phyloP scores from a whole-genome alignment of 768 basidiomycete genomes.

The Filobasidium wieringae region DNA sequence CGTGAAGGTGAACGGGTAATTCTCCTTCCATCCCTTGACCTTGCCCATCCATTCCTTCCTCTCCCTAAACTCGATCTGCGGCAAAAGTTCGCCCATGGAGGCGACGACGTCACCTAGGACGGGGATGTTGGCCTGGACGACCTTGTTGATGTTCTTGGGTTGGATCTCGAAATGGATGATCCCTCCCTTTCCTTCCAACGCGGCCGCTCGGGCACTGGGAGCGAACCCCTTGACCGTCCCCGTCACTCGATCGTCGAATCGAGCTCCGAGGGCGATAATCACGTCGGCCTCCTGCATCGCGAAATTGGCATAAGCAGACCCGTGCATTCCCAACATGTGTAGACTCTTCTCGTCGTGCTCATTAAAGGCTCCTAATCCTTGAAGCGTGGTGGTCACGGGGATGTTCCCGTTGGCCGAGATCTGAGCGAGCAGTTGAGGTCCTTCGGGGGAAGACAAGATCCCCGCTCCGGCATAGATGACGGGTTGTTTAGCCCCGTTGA shows the following conservation, averaged over 20 bases:
- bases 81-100: constrained; percentile 70
- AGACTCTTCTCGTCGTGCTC: constrained; percentile 73
- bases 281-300: constrained; percentile 97
- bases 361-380: constrained; percentile 90
- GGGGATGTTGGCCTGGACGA: constrained; percentile 85
- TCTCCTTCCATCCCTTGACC: constrained; percentile 70
- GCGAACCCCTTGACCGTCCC: constrained; percentile 81
- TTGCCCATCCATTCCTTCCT: constrained; percentile 71
- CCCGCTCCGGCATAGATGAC: constrained; percentile 90
- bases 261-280: constrained; percentile 88
- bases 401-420: constrained; percentile 79
- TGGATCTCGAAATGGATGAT: constrained; percentile 99
- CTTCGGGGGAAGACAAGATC: constrained; percentile 65
- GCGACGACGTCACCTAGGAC: constrained; percentile 84
- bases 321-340: constrained; percentile 99
- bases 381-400: constrained; percentile 91
- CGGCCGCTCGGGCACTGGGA: constrained; percentile 77
- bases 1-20: constrained; percentile 80
- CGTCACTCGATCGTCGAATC: constrained; percentile 97
- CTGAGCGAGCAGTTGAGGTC: constrained; percentile 66
- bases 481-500: constrained; percentile 82
- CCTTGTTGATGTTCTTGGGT: constrained; percentile 99
- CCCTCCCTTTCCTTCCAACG: constrained; percentile 72
- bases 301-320: constrained; percentile 88
- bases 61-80: constrained; percentile 50